Evolutionary conservation across 345 rosid genomes (phyloP), one percentile per base, ranked within the genome.

Genomic region (Cochlearia excelsa): DNA sequence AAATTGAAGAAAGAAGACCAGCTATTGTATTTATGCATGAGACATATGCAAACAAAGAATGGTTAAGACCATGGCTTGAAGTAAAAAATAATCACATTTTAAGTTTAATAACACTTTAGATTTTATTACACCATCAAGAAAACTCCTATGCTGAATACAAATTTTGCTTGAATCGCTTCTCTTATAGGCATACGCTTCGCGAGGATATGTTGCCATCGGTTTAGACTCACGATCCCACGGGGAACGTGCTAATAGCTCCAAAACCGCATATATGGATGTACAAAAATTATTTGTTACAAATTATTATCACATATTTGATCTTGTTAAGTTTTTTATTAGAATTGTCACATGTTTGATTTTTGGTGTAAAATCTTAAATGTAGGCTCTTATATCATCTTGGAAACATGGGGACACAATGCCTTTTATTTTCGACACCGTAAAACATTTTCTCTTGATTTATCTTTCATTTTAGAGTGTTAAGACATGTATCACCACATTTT

Each of bases 351-450:
- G 41, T 30, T 16, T 31, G 3, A 16, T 16, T 1, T 41, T 55
- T 56, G 52, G 33, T 61, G 51, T 51, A 16, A 28, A 7, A 42
- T 40, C 0, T 40, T 23, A 16, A 71, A 8, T 77, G 75, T 79
- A 93, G 99, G 97, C 90, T 64, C 85, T 93, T 58, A 72, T 89
- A 8, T 84, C 95, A 54, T 77, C 97, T 27, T 93, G 99, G 97
- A 84, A 51, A 67, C 78, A 71, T 8, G 95, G 97, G 45, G 79
- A 82, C 53, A 85, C 86, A 29, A 84, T 92, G 98, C 97, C 98
- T 35, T 92, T 92, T 72, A 76, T 92, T 75, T 88, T 74, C 72
- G 96, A 85, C 72, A 82, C 90, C 64, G 96, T 85, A 16, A 16
- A 75, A 64, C 48, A 62, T 43, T 37, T 30, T 31, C 7, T 74